These are phyloP conservation scores for Mortierella sp. DNA, from an alignment of 371 early-diverging fungal genomes.

Conservation along the genomic window DNA sequence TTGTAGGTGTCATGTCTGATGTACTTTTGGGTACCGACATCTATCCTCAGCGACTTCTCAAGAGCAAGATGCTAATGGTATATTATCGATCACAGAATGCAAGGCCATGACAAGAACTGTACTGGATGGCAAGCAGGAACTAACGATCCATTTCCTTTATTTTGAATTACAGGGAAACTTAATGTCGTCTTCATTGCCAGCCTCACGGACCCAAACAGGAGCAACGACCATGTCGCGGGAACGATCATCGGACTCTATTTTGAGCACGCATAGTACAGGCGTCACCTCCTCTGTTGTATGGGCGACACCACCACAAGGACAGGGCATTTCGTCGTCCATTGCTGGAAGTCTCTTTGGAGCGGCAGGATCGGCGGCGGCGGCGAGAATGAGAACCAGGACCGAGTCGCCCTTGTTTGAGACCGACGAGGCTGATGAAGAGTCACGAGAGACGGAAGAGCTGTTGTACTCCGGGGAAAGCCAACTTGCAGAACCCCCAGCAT, in stretches of 20 bases:
- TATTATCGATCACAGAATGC: background rate
- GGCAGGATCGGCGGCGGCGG: conserved; percentile 30
- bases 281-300: background rate
- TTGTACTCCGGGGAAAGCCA: conserved; percentile 26
- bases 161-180: conserved; percentile 28
- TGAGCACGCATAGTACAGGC: conserved; percentile 19
- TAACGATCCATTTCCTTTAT: background rate
- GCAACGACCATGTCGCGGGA: conserved; percentile 35
- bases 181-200: conserved; percentile 25
- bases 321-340: conserved; percentile 2
- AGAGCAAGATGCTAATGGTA: conserved; percentile 51
- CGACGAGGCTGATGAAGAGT: conserved; percentile 37
- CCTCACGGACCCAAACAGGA: conserved; percentile 5
- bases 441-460: conserved; percentile 48
- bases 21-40: conserved; percentile 56
- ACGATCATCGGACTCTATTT: conserved; percentile 31
- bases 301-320: conserved; percentile 10
- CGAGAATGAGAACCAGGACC: conserved; percentile 35
- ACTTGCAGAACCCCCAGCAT: background rate
- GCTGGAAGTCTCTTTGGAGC: conserved; percentile 39
- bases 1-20: conserved; percentile 53
- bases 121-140: background rate
- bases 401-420: conserved; percentile 49
- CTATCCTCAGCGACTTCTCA: conserved; percentile 57
- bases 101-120: background rate